A percentile compares a stretch with the other conserved stretches of the same genome.
Conservation (phyloP, 2,329 filamentous ascomycete genomes). For the Penicillium sp. region DNA sequence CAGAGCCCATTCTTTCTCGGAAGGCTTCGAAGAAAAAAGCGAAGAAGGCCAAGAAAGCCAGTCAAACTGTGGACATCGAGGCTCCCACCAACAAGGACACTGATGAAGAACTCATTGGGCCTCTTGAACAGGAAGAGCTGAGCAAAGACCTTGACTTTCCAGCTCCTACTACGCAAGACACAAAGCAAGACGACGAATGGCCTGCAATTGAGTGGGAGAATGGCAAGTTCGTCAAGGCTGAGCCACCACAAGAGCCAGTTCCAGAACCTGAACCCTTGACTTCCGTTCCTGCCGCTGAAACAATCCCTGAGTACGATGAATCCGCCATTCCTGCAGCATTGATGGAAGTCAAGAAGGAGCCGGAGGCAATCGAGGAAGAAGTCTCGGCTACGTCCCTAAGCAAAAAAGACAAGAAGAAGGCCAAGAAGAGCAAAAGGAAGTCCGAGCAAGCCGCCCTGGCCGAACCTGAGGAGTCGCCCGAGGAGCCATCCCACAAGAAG, state of each 20-base stretch:
- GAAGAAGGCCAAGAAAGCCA: constrained; percentile 28
- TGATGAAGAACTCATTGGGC: constrained; percentile 2
- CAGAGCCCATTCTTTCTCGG: constrained; percentile 17
- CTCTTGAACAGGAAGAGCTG: constrained; percentile 7
- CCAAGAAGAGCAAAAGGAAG: constrained; percentile 34
- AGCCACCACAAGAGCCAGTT: constrained; percentile 24
- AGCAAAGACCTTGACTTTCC: constrained; percentile 8
- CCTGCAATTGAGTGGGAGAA: constrained; percentile 41
- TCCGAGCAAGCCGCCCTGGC: constrained; percentile 17
- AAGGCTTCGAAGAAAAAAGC: constrained; percentile 37
- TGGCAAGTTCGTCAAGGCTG: constrained; percentile 22
- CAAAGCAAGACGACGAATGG: constrained; percentile 32
- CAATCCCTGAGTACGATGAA: constrained; percentile 30
- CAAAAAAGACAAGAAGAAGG: constrained; percentile 28
- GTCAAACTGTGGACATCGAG: constrained; percentile 8
- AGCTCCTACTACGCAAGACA: constrained; percentile 2
- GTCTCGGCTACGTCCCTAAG: constrained; percentile 16
- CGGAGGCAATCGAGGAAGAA: constrained; percentile 13
- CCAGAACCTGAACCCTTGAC: constrained; percentile 23
- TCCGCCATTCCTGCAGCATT: constrained; percentile 27
- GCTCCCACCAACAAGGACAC: constrained; percentile 3
- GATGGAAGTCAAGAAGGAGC: constrained; percentile 10
- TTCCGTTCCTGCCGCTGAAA: constrained; percentile 20
- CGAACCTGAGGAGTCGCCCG: constrained; percentile 4
- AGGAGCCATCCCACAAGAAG: constrained; percentile 13